phyloP scores from a whole-genome alignment of 768 basidiomycete genomes.

The Russula olivacea region DNA sequence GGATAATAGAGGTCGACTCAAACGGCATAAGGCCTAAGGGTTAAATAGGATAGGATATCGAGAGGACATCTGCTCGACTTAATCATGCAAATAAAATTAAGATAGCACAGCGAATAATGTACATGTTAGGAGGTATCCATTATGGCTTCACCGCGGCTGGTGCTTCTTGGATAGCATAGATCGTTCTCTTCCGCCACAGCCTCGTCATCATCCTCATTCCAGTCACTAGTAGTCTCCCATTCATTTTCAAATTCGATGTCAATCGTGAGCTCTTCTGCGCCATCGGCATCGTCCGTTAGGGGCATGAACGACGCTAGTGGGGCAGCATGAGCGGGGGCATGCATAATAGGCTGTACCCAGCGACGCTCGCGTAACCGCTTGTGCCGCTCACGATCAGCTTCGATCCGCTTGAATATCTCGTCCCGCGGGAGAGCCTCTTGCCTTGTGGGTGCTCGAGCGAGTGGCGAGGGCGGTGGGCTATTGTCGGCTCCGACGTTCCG shows the following conservation, averaged over 20 bases:
- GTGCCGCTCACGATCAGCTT: conserved; percentile 89
- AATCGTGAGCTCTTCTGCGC: conserved; percentile 53
- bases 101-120: conserved; percentile 15
- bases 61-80: not conserved
- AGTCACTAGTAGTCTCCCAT: conserved; percentile 86
- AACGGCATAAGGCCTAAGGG: conserved; percentile 42
- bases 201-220: conserved; percentile 86
- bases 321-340: conserved; percentile 39
- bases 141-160: conserved; percentile 31
- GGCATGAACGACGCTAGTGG: conserved; percentile 58
- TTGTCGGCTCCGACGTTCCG: conserved; percentile 35
- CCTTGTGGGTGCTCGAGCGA: conserved; percentile 23
- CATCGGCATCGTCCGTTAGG: conserved; percentile 45
- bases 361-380: conserved; percentile 86
- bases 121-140: conserved; percentile 37
- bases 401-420: conserved; percentile 82
- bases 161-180: conserved; percentile 56
- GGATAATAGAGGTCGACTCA: conserved; percentile 45
- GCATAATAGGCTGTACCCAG: conserved; percentile 79
- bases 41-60: conserved; percentile 16
- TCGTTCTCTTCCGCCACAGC: conserved; percentile 64
- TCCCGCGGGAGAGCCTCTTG: conserved; percentile 34
- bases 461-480: conserved; percentile 24
- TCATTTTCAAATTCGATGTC: conserved; percentile 88
- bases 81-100: conserved; percentile 18